Evolutionary conservation across 177 flowering plant genomes (phyloP).

Genomic region (Vitis hybrid): DNA sequence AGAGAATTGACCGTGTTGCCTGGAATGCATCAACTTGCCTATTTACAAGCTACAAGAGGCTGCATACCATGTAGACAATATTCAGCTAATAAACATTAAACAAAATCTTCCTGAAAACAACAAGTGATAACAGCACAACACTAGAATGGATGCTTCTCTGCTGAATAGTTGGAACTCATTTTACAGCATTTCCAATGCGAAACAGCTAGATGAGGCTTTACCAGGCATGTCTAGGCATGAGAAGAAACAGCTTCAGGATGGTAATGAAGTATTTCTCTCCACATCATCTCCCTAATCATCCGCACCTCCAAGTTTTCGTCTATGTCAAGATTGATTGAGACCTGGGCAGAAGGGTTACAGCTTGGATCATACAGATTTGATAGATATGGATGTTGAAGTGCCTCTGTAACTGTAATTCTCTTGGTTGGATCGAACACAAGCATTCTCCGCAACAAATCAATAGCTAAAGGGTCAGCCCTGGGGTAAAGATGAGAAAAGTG

Average conservation of each 20-base stretch:
- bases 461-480: conserved; percentile 39
- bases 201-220: background rate
- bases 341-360: conserved; percentile 34
- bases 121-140: background rate
- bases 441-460: conserved; percentile 45
- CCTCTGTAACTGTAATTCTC: conserved; percentile 59
- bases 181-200: background rate
- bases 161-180: background rate
- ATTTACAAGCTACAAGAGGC: conserved; percentile 18
- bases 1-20: too few relatives aligned
- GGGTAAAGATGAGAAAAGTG: conserved; percentile 33
- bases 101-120: too few relatives aligned
- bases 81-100: background rate
- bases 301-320: conserved; percentile 42
- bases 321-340: conserved; percentile 43
- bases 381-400: conserved; percentile 53
- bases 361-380: conserved; percentile 42
- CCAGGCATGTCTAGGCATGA: conserved; percentile 3
- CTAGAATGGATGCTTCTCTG: background rate
- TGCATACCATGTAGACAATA: background rate
- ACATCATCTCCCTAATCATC: conserved; percentile 59
- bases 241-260: conserved; percentile 45
- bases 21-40: background rate
- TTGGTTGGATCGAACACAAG: conserved; percentile 63
- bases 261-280: conserved; percentile 55